Conservation (phyloP, 1,139 yeast species). For the Magnusiomyces paraingens region DNA sequence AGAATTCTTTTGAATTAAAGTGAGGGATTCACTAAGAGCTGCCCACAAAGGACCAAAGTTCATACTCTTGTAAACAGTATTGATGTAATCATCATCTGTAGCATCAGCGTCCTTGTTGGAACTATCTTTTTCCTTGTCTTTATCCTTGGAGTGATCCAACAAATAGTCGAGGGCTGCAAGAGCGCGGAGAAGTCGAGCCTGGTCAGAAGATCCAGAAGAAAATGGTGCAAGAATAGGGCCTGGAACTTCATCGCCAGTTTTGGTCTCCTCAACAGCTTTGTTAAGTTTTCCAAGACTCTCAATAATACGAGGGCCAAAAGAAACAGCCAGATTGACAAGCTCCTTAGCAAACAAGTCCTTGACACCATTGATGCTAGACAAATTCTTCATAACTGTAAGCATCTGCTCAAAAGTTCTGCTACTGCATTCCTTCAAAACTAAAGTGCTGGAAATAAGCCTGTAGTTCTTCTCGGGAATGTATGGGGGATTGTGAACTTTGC, state of each 20-base stretch:
- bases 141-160: conserved; percentile 41
- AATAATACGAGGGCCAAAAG: conserved; percentile 52
- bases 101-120: conserved; percentile 32
- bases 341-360: conserved; percentile 62
- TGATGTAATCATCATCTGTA: conserved; percentile 33
- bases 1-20: conserved; percentile 38
- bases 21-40: conserved; percentile 70
- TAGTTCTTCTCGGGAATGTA: conserved; percentile 58
- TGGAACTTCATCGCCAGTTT: conserved; percentile 42
- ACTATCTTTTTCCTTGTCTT: conserved; percentile 24
- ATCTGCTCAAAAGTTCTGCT: conserved; percentile 83
- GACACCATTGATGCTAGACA: conserved; percentile 57
- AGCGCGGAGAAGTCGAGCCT: conserved; percentile 76
- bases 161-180: conserved; percentile 86
- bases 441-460: conserved; percentile 56
- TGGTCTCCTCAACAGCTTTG: conserved; percentile 39
- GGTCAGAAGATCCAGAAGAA: conserved; percentile 78
- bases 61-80: conserved; percentile 51
- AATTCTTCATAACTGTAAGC: conserved; percentile 73
- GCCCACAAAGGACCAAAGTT: conserved; percentile 82
- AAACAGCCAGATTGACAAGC: conserved; percentile 59
- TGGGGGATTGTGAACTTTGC: conserved; percentile 47
- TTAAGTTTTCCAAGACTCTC: conserved; percentile 50
- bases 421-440: conserved; percentile 82
- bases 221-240: conserved; percentile 56